Percentiles rank a stretch among this genome's conserved stretches.
These are phyloP conservation scores for Crucihimalaya himalaica DNA, from an alignment of 345 rosid species.

Conservation along the genomic window DNA sequence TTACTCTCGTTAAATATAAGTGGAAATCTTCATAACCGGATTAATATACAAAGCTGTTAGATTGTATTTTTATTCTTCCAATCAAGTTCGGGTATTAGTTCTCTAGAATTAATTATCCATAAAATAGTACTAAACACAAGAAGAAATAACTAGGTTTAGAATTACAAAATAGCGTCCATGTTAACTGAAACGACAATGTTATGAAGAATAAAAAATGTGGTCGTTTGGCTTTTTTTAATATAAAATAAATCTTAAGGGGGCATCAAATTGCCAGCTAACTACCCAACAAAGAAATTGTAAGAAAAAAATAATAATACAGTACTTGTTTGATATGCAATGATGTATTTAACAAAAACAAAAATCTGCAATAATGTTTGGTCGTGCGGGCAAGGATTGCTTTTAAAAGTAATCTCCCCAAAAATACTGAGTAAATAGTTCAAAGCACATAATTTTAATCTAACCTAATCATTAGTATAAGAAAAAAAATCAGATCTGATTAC, in stretches of 20 bases:
- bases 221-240: conserved; percentile 14
- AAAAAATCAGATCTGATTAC: conserved; percentile 34
- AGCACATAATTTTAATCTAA: conserved; percentile 20
- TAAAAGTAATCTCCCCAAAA: not conserved
- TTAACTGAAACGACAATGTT: conserved; percentile 37
- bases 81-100: not conserved
- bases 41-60: conserved; percentile 10
- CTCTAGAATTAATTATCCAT: not conserved
- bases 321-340: conserved; percentile 21
- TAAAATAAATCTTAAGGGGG: not conserved
- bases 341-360: no score
- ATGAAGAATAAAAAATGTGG: conserved; percentile 11
- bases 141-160: not conserved
- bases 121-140: not conserved
- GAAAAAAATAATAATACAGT: conserved; percentile 3
- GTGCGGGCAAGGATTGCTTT: conserved; percentile 44
- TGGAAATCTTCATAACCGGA: conserved; percentile 9
- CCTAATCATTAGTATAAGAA: not conserved
- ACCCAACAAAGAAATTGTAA: conserved; percentile 36
- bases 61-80: not conserved
- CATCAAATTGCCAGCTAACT: conserved; percentile 41
- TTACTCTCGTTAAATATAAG: not conserved
- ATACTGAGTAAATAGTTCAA: conserved; percentile 23
- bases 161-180: conserved; percentile 30
- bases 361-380: conserved; percentile 35